These are phyloP conservation scores for Pseudozyma tsukubaensis DNA, from an alignment of 1,284 basidiomycete species.

Conservation along the genomic window DNA sequence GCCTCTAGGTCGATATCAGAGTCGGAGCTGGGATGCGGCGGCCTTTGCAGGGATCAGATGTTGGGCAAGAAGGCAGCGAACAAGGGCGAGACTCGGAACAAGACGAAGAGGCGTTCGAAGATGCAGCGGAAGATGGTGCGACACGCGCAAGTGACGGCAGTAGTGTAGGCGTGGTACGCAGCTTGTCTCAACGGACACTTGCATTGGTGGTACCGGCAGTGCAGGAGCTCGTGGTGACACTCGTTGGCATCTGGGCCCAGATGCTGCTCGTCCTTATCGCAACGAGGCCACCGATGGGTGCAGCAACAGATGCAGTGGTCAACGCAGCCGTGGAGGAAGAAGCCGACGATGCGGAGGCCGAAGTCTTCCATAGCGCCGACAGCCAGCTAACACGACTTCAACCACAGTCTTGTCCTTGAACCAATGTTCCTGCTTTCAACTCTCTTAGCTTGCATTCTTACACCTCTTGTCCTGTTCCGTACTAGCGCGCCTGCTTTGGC, in stretches of 20 bases:
- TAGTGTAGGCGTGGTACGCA: constrained; percentile 18
- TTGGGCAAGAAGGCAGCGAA: neutral
- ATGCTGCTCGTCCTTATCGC: constrained; percentile 19
- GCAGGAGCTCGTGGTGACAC: constrained; percentile 18
- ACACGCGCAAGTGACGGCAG: constrained; percentile 4
- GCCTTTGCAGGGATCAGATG: neutral
- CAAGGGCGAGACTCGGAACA: constrained; percentile 4
- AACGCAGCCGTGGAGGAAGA: neutral
- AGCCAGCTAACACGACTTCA: neutral
- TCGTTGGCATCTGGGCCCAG: constrained; percentile 34
- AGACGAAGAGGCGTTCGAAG: constrained; percentile 14
- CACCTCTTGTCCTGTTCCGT: neutral
- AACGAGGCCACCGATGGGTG: neutral
- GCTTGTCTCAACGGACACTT: constrained; percentile 26
- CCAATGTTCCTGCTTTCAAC: no score
- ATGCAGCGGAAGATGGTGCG: constrained; percentile 7
- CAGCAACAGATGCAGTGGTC: neutral
- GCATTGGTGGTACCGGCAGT: constrained; percentile 14
- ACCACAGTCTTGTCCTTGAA: neutral
- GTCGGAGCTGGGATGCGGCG: constrained; percentile 20
- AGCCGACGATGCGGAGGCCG: constrained; percentile 12
- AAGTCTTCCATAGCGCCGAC: constrained; percentile 10
- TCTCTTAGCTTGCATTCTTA: neutral
- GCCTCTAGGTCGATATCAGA: constrained; percentile 72
- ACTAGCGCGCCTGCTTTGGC: neutral